These are phyloP conservation scores for Brasilioporus rufonigricans DNA, from an alignment of 768 basidiomycete genomes.

Conservation along the genomic window DNA sequence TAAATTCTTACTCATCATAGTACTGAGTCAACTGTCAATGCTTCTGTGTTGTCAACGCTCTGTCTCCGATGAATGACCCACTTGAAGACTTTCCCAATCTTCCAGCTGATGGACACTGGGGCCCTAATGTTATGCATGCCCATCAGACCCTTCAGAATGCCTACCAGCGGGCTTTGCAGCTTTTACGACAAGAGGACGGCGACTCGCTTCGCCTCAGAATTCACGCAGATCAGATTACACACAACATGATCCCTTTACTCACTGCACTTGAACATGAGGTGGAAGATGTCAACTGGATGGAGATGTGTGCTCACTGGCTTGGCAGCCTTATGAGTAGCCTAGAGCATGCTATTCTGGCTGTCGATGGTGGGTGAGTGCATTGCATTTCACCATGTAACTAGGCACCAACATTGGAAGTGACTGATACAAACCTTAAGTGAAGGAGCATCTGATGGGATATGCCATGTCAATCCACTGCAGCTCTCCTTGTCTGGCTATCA, in stretches of 20 bases:
- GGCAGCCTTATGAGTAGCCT: neutral
- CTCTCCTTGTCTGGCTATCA: neutral
- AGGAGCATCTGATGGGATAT: neutral
- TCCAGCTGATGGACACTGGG: neutral
- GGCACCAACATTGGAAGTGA: neutral
- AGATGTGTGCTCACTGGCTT: neutral
- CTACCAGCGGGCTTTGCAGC: neutral
- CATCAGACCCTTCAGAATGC: neutral
- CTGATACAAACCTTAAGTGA: neutral
- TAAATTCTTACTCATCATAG: too few relatives aligned
- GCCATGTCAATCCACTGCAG: neutral
- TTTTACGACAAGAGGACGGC: constrained; percentile 5
- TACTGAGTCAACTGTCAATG: too few relatives aligned
- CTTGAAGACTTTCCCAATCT: neutral
- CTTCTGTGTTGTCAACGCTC: too few relatives aligned
- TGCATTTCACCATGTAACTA: neutral
- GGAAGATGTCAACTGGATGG: neutral
- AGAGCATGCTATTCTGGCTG: neutral
- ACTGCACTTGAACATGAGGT: constrained; percentile 10
- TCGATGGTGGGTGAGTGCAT: neutral
- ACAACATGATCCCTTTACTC: constrained; percentile 7
- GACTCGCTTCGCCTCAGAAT: constrained; percentile 14
- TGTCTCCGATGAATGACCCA: too few relatives aligned
- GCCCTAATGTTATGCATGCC: neutral
- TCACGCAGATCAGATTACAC: constrained; percentile 14